Evolutionary conservation across 352 stramenopile genomes (phyloP), one percentile per base, ranked within the genome.

Genomic region (Globisporangium paddicum): DNA sequence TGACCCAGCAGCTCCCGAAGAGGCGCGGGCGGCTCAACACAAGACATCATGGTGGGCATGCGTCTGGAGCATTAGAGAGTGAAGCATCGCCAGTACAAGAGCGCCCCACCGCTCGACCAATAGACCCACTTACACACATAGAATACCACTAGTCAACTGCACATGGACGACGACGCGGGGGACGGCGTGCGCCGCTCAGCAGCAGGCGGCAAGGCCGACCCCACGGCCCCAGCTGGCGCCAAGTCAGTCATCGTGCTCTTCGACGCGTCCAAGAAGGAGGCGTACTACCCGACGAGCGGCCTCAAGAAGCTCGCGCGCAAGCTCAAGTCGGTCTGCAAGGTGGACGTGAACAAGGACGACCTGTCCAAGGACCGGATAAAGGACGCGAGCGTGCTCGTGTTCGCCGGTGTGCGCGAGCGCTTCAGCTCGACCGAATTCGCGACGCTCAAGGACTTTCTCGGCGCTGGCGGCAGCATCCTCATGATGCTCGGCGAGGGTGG

Each of bases 341-440:
- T 98, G 58, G 76, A 94, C 49, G 75, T 91, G 55, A 98, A 98
- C 84, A 98, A 98, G 77, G 93, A 98, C 62, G 87, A 98, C 48
- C 61, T 98, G 18, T 91, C 83, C 10, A 72, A 74, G 34, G 86
- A 97, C 64, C 71, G 82, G 55, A 91, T 98, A 75, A 88, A 90
- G 57, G 80, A 96, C 58, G 87, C 86, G 2, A 82, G 75, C 53
- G 63, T 96, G 38, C 68, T 98, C 14, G 82, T 98, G 37, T 97
- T 98, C 68, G 94, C 87, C 7, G 86, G 87, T 13, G 80, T 96
- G 23, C 73, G 90, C 34, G 86, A 97, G 58, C 83, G 89, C 57
- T 98, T 98, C 62, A 94, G 88, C 48, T 90, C 79, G 37, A 86
- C 81, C 25, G 77, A 94, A 64, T 95, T 97, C 42, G 64, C 84